These are phyloP conservation scores for Amborella trichopoda DNA, from an alignment of 164 flowering plant genomes.

Conservation along the genomic window DNA sequence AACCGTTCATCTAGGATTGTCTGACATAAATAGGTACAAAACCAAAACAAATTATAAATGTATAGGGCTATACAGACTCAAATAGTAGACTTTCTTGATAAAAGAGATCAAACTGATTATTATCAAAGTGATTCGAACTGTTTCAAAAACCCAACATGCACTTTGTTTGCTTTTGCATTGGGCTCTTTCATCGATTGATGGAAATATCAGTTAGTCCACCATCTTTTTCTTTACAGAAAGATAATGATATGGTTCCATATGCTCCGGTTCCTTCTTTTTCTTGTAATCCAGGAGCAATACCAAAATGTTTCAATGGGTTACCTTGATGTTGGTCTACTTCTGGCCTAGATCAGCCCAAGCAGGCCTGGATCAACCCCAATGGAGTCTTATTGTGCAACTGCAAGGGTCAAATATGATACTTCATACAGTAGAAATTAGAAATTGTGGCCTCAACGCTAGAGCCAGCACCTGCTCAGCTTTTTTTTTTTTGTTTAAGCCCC, in stretches of 20 bases:
- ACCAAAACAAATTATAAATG: not conserved
- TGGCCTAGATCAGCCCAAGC: not conserved
- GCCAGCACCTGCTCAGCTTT: too few species aligned
- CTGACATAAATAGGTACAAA: too few species aligned
- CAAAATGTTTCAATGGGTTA: not conserved
- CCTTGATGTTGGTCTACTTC: not conserved
- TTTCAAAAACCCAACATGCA: not conserved
- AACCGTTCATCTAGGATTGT: too few species aligned
- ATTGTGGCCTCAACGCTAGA: too few species aligned
- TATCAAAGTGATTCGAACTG: not conserved
- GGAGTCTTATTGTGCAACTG: too few species aligned
- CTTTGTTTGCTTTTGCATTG: not conserved
- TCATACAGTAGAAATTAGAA: too few species aligned
- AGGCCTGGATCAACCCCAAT: too few species aligned
- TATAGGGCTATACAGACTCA: not conserved
- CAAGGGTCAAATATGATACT: too few species aligned
- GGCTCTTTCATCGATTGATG: not conserved
- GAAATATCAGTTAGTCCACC: not conserved
- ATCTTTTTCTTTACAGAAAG: not conserved
- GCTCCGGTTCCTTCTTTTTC: not conserved
- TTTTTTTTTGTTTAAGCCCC: too few species aligned
- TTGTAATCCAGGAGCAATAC: not conserved
- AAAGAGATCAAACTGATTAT: not conserved
- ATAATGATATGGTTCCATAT: not conserved
- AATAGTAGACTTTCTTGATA: not conserved